Base-by-base conservation (phyloP, 768 basidiomycete species). In the Scleroderma bovista region DNA sequence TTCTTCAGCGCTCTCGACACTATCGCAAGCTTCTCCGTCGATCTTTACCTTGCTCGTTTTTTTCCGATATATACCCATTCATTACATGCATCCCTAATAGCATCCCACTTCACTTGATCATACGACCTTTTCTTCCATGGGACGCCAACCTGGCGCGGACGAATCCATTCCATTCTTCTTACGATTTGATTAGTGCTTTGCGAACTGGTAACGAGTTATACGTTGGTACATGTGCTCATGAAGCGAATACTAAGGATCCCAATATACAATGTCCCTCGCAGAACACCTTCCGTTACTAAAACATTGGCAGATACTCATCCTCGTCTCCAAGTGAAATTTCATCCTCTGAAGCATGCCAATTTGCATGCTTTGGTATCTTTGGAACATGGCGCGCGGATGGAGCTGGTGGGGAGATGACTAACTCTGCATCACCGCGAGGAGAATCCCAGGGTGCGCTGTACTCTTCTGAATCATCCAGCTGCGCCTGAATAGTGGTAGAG, bases 1-100 rank as follows among this genome's bases (percentile, higher is more conserved):
- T 54, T 57, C 61, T 40, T 48, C 47, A 24, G 41, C 49, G 50
- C 55, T 52, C 48, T 56, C n/a, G 40, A 50, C 60, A 55, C 58
- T 60, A 53, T 60, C 58, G 56, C 55, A 51, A 61, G 58, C 60
- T 52, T 52, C 54, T 57, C 51, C 52, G 40, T 63, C 69, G 53
- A 60, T 68, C 68, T 51, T 67, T 69, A 63, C 62, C 66, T 63
- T 60, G 63, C 64, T 70, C 62, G 65, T 69, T 57, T 62, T 69
- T 57, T 62, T 58, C 57, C 64, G 63, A 57, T 68, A 31, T 43
- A 70, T 67, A 67, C 67, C 67, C 34, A 52, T 55, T 59, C 58
- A 61, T 52, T 68, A 68, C 60, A 53, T 38, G 54, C 67, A 62
- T 60, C 56, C n/a, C 61, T 68, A 69, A 68, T 68, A 29, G 41